phyloP scores from a whole-genome alignment of 371 early-diverging fungal species.

The Polyrhizophydium stewartii region DNA sequence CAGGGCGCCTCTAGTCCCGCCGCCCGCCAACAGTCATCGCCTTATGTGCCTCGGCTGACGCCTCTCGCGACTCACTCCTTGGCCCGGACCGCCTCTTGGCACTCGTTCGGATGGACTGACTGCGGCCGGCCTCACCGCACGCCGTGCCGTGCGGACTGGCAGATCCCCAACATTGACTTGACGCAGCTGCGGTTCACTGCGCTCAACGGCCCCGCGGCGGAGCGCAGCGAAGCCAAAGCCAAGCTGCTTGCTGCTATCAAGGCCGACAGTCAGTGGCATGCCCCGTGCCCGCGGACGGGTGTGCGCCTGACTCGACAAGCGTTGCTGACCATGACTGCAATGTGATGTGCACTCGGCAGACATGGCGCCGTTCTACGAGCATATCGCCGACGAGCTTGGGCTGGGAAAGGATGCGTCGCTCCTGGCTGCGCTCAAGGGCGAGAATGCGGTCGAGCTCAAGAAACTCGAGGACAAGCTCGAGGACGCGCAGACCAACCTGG shows the following conservation, averaged over 20 bases:
- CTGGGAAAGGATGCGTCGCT: constrained; percentile 33
- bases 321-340: neutral
- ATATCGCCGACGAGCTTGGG: constrained; percentile 60
- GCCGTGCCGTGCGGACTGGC: neutral
- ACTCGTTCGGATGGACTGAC: no score
- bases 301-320: neutral
- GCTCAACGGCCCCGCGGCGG: constrained; percentile 56
- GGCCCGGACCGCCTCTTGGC: no score
- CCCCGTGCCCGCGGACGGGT: no score
- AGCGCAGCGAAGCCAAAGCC: constrained; percentile 55
- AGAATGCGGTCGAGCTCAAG: constrained; percentile 71
- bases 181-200: constrained; percentile 72
- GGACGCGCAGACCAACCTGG: constrained; percentile 88
- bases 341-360: constrained; percentile 38
- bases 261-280: constrained; percentile 59
- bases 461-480: constrained; percentile 75
- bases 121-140: no score
- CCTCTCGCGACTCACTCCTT: no score
- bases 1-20: no score
- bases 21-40: no score
- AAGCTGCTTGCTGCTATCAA: constrained; percentile 61
- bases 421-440: constrained; percentile 41
- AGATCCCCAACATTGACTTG: constrained; percentile 75
- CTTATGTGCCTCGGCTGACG: no score
- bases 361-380: constrained; percentile 81